Conservation (phyloP, 1,284 basidiomycete species). For the Acaromyces ingoldii region DNA sequence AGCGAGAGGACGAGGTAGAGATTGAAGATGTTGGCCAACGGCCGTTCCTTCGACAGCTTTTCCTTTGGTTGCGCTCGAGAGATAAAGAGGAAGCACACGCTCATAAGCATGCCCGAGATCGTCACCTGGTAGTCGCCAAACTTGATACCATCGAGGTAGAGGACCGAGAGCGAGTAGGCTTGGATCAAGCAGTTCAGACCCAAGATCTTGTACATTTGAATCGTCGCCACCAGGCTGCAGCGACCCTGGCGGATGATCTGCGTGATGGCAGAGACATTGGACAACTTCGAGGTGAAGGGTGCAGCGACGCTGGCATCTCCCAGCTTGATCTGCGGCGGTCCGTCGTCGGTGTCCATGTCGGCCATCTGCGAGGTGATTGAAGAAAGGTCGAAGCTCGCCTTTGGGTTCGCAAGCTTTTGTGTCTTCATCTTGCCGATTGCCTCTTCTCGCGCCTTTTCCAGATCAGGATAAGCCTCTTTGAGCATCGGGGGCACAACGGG, state of each 20-base stretch:
- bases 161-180: constrained; percentile 45
- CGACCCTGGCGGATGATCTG: constrained; percentile 49
- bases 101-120: constrained; percentile 42
- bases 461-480: constrained; percentile 41
- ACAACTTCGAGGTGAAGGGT: constrained; percentile 48
- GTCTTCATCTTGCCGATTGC: constrained; percentile 33
- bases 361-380: constrained; percentile 44
- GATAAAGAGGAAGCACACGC: constrained; percentile 49
- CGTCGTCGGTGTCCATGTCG: constrained; percentile 44
- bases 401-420: constrained; percentile 28
- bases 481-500: constrained; percentile 44
- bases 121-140: constrained; percentile 49
- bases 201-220: constrained; percentile 52
- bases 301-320: constrained; percentile 50
- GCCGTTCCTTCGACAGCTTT: constrained; percentile 40
- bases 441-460: constrained; percentile 46
- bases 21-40: constrained; percentile 44
- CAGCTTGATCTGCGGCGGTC: constrained; percentile 49
- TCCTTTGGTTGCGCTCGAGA: constrained; percentile 45
- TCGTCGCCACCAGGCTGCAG: constrained; percentile 47
- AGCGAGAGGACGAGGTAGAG: constrained; percentile 45
- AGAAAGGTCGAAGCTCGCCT: constrained; percentile 45
- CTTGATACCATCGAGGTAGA: constrained; percentile 49
- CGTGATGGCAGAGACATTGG: constrained; percentile 34
- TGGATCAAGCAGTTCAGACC: constrained; percentile 49